Evolutionary conservation across 768 basidiomycete species (phyloP).

Genomic region (Tricholoma bakamatsutake): DNA sequence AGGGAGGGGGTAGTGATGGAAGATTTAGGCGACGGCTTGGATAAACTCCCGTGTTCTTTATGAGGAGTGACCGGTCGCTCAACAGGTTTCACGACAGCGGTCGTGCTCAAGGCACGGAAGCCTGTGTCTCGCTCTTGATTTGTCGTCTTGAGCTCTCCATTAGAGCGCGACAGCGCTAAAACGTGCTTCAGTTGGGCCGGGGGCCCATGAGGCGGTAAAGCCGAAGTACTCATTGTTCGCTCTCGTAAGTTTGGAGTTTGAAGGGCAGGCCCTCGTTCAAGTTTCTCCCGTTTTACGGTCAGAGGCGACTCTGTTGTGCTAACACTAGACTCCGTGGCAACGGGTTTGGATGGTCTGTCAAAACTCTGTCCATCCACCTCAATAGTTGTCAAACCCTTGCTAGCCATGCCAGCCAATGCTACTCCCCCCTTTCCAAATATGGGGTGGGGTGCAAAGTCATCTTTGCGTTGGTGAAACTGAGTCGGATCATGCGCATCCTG

Average conservation of each 20-base stretch:
- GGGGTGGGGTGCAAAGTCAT: conserved; percentile 57
- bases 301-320: background rate
- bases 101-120: conserved; percentile 4
- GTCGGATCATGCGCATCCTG: conserved; percentile 58
- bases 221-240: conserved; percentile 32
- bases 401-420: conserved; percentile 69
- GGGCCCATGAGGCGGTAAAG: background rate
- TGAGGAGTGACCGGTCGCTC: conserved; percentile 20
- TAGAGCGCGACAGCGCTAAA: background rate
- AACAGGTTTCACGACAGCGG: conserved; percentile 6
- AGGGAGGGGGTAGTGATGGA: conserved; percentile 36
- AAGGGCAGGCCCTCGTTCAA: conserved; percentile 2
- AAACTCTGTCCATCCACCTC: background rate
- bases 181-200: background rate
- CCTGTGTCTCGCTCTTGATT: conserved; percentile 4
- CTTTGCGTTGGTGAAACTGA: conserved; percentile 57
- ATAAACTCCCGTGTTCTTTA: conserved; percentile 13
- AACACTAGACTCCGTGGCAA: background rate
- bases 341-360: conserved; percentile 4
- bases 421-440: conserved; percentile 70
- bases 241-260: conserved; percentile 20
- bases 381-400: conserved; percentile 2
- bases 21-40: conserved; percentile 29
- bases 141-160: background rate
- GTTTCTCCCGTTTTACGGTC: background rate